phyloP scores from a whole-genome alignment of 169 alveolate genomes.

The Cryptosporidium ryanae region DNA sequence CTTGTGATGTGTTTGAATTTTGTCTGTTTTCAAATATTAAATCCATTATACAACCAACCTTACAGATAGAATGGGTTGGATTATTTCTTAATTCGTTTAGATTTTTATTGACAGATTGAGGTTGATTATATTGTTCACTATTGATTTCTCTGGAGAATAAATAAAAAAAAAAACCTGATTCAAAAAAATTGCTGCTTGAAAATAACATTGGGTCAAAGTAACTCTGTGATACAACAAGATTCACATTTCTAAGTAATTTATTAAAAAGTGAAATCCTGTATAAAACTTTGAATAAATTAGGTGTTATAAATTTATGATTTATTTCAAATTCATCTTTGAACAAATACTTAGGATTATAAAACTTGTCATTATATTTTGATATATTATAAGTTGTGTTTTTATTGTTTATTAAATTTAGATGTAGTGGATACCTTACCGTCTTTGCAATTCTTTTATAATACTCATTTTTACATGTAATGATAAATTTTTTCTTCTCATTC shows the following conservation, averaged over 20 bases:
- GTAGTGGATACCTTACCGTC: slow-evolving; percentile 24
- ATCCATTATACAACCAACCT: slow-evolving; percentile 66
- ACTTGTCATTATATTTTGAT: not conserved
- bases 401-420: slow-evolving; percentile 5
- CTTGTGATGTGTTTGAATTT: slow-evolving; percentile 2
- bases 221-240: slow-evolving; percentile 5
- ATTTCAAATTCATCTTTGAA: slow-evolving; percentile 12
- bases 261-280: slow-evolving; percentile 28
- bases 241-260: slow-evolving; percentile 2
- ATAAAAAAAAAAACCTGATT: slow-evolving; percentile 67
- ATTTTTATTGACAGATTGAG: not conserved
- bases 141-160: slow-evolving; percentile 35
- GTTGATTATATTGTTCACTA: slow-evolving; percentile 21
- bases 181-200: slow-evolving; percentile 50
- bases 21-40: slow-evolving; percentile 12
- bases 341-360: not conserved
- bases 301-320: slow-evolving; percentile 30
- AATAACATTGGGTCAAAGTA: slow-evolving; percentile 63
- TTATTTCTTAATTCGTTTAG: not conserved
- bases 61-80: slow-evolving; percentile 14
- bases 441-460: slow-evolving; percentile 8
- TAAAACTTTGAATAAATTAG: slow-evolving; percentile 39
- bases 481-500: slow-evolving; percentile 57
- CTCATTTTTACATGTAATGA: slow-evolving; percentile 35
- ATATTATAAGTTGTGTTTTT: not conserved